Conservation (phyloP, 257 asterid genomes). For the Solanum tarapatanum region DNA sequence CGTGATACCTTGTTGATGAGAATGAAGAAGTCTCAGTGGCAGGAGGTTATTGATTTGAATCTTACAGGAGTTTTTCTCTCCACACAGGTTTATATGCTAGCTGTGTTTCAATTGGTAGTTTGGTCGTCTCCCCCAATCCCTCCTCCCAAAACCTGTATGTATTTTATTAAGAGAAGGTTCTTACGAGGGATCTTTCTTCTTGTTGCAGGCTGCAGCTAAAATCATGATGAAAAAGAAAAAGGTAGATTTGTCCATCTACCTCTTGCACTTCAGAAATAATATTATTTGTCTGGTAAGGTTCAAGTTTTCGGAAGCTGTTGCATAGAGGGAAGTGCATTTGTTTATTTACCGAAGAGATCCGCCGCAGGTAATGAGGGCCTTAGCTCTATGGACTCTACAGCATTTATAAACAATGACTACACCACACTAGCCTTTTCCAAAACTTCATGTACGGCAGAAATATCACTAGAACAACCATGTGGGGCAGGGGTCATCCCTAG, state of each 20-base stretch:
- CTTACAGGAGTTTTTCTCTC: conserved; percentile 93
- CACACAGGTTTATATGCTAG: conserved; percentile 50
- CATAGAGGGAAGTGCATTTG: not conserved
- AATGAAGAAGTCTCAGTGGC: conserved; percentile 94
- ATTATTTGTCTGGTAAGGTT: not conserved
- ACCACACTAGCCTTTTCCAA: not conserved
- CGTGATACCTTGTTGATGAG: conserved; percentile 95
- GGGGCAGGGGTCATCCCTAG: not conserved
- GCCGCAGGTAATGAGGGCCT: not conserved
- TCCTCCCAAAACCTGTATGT: not conserved
- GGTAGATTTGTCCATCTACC: conserved; percentile 26
- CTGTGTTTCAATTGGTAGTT: not conserved
- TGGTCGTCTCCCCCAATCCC: not conserved
- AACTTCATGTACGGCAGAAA: not conserved
- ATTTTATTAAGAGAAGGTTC: not conserved
- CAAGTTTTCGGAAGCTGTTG: not conserved
- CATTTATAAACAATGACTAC: not conserved
- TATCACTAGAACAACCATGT: not conserved
- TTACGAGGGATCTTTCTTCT: conserved; percentile 9
- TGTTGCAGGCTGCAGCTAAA: conserved; percentile 89
- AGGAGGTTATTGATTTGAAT: conserved; percentile 90
- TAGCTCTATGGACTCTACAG: not conserved
- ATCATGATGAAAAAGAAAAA: conserved; percentile 96
- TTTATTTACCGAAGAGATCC: not conserved
- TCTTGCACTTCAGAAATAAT: not conserved